A percentile compares a stretch with the other conserved stretches of the same genome.
These are phyloP conservation scores for Nannizzia gypsea DNA, from an alignment of 2,329 filamentous ascomycete species.

Conservation along the genomic window DNA sequence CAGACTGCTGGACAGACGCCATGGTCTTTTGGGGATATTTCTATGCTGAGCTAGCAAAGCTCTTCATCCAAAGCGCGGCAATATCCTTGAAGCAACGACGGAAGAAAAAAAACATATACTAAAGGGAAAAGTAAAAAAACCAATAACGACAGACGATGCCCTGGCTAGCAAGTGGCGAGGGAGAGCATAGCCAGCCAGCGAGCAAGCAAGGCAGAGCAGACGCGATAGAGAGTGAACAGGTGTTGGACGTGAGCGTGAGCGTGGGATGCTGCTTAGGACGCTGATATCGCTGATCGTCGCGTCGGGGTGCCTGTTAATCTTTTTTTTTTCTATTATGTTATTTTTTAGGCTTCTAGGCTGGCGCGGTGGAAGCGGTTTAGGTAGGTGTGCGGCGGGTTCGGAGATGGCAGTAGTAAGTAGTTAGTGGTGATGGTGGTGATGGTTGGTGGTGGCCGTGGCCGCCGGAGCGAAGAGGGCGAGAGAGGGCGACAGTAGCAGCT, in stretches of 20 bases:
- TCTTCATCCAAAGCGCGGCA: neutral
- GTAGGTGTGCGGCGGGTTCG: neutral
- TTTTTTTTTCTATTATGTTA: neutral
- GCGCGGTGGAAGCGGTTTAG: neutral
- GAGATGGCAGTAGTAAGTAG: no score
- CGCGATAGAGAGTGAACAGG: neutral
- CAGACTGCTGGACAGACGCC: constrained; percentile 41
- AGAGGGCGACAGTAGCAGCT: constrained; percentile 12
- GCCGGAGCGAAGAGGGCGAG: constrained; percentile 13
- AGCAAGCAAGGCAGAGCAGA: constrained; percentile 4
- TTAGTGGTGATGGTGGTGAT: no score
- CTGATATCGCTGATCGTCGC: constrained; percentile 2
- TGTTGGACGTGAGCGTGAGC: neutral
- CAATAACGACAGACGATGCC: neutral
- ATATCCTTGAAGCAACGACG: no score
- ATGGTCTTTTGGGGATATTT: constrained; percentile 32
- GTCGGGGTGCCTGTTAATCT: no score
- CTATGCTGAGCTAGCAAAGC: neutral
- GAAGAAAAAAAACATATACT: no score
- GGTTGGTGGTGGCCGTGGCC: constrained; percentile 11
- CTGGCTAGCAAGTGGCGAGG: neutral
- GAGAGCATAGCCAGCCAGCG: neutral
- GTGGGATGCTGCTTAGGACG: no score
- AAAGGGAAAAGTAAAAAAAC: no score
- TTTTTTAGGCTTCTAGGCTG: neutral